phyloP scores from a whole-genome alignment of 768 basidiomycete genomes.

The Naganishia friedmannii region DNA sequence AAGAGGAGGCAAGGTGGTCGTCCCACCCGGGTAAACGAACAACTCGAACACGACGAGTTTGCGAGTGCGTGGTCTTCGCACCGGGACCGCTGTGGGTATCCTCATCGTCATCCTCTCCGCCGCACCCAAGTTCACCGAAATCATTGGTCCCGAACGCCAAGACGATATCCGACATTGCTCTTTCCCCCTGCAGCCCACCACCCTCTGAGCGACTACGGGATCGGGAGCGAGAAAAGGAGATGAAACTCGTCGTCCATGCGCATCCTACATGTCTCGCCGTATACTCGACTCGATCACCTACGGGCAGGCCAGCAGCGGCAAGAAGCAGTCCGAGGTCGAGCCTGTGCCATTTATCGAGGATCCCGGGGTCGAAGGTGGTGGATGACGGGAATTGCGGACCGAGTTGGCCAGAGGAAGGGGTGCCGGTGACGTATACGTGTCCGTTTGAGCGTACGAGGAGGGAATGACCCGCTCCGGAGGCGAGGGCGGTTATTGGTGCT shows the following conservation, averaged over 20 bases:
- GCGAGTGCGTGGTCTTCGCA: neutral
- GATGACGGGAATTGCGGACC: constrained; percentile 54
- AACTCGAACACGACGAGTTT: constrained; percentile 13
- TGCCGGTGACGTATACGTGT: constrained; percentile 70
- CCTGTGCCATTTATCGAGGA: constrained; percentile 28
- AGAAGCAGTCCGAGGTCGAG: constrained; percentile 1
- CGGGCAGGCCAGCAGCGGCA: neutral
- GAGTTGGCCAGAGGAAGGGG: constrained; percentile 69
- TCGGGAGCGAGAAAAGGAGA: constrained; percentile 2
- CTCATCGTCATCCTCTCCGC: constrained; percentile 50
- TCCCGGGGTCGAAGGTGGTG: too few relatives aligned
- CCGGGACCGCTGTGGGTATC: constrained; percentile 19
- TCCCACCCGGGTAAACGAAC: constrained; percentile 22
- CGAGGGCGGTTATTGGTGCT: constrained; percentile 57
- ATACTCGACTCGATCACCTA: constrained; percentile 47
- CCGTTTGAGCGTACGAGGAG: constrained; percentile 58
- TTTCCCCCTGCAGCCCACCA: neutral
- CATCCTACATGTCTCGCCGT: constrained; percentile 60
- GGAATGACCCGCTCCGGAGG: constrained; percentile 76
- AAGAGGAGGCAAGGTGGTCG: neutral
- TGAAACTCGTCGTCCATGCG: constrained; percentile 69
- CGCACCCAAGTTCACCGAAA: constrained; percentile 74
- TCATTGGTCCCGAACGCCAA: constrained; percentile 81
- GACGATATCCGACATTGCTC: constrained; percentile 50
- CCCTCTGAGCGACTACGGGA: too few relatives aligned